Evolutionary conservation across 768 basidiomycete genomes (phyloP), one percentile per base, ranked within the genome.

Genomic region (Trametes sanguinea): DNA sequence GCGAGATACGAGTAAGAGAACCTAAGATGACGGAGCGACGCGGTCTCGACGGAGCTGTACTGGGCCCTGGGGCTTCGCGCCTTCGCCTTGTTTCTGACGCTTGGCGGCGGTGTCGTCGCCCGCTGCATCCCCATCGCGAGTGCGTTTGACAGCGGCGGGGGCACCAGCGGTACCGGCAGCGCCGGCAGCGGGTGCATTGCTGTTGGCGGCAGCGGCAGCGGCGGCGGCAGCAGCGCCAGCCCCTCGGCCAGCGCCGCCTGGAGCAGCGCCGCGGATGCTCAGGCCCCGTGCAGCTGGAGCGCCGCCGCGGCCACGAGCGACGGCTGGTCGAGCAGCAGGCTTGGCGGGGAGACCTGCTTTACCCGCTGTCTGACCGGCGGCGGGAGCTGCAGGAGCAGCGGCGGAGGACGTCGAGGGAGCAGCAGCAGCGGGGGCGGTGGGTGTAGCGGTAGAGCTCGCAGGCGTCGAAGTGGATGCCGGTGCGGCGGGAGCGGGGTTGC

Each of bases 51-150:
- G 62, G 45, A 71, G 56, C 37, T 58, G 60, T 6, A 71, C 75
- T 4, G 79, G 58, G 6, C 35, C 35, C 35, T 6, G 35, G 8
- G 48, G 77, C 60, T 76, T 68, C 5, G 27, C 64, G 29, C 61
- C 66, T 37, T 80, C 78, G 46, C 84, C 82, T 51, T 84, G 84
- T 69, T 87, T 89, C 54, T 88, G 63, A 46, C 89, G 83, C 69
- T 90, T 90, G 0, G 83, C 85, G 35, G 89, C 75, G 9, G 86
- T 82, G 67, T 86, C 85, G 17, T 86, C 85, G 0, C 74, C 63
- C n/a, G 71, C 22, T 22, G 68, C 65, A 29, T 74, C 71, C 10
- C 76, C 77, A 33, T 90, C 88, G 44, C 88, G 80, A 37, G 83
- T 79, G 30, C 88, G 82, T 65, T 90, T 90, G 13, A 32, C 62